Conservation (phyloP, 176 grass and related monocot species). For the Triticum timopheevii region DNA sequence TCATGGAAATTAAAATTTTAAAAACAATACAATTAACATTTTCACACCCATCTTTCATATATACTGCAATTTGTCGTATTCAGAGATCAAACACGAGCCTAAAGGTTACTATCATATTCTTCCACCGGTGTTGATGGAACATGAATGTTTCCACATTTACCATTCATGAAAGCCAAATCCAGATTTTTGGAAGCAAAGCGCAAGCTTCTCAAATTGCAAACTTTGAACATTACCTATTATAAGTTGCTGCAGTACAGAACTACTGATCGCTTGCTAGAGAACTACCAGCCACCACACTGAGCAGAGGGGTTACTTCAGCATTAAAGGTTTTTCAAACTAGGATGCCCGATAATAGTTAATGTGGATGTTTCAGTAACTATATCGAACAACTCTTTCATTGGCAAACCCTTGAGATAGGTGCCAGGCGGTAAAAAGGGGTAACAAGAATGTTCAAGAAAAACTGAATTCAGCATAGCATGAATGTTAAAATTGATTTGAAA, state of each 20-base stretch:
- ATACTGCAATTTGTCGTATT: constrained; percentile 17
- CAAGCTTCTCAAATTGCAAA: constrained; percentile 7
- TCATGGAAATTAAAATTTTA: neutral
- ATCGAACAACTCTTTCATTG: neutral
- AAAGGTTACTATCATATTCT: neutral
- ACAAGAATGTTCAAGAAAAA: constrained; percentile 2
- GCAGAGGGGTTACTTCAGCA: neutral
- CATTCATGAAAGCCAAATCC: neutral
- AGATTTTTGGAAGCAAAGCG: constrained; percentile 10
- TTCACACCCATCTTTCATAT: neutral
- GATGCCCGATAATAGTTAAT: neutral
- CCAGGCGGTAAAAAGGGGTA: neutral
- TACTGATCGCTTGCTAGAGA: neutral
- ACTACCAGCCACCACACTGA: neutral
- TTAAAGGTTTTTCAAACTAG: constrained; percentile 2
- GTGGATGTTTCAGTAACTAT: constrained; percentile 3
- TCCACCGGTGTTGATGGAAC: neutral
- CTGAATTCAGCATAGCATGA: constrained; percentile 10
- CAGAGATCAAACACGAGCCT: neutral
- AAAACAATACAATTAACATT: neutral
- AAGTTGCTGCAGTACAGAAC: constrained; percentile 11
- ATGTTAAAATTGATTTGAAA: neutral
- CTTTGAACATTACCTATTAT: neutral
- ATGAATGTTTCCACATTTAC: neutral
- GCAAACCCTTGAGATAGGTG: neutral